Percentiles rank a stretch among this genome's conserved stretches.
Conservation (phyloP, 257 asterid genomes). For the Solanum virginianum region DNA sequence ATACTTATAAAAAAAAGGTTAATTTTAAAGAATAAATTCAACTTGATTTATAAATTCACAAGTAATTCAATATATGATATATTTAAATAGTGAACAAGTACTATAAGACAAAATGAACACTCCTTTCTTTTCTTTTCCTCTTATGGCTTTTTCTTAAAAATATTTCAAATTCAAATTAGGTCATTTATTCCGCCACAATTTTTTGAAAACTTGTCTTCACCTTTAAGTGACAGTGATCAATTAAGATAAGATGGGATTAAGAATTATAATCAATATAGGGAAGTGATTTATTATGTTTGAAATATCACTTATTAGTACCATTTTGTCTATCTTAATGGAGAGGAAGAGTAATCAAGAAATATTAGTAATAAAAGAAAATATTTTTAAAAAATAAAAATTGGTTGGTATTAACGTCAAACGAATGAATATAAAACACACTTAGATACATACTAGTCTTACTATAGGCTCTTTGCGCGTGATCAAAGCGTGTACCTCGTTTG, state of each 20-base stretch:
- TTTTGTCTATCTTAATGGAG: neutral
- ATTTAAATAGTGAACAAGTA: too few relatives aligned
- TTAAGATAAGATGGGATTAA: neutral
- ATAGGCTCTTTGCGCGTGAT: fast-evolving
- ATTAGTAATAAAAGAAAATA: neutral
- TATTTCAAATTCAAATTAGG: neutral
- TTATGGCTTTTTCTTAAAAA: neutral
- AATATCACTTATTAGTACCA: neutral
- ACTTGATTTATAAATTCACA: neutral
- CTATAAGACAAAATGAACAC: too few relatives aligned
- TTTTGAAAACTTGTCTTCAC: neutral
- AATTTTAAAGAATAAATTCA: too few relatives aligned
- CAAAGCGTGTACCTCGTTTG: too few relatives aligned
- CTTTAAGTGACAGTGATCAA: neutral
- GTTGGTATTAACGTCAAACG: neutral
- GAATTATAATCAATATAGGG: neutral
- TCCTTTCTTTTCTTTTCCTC: neutral
- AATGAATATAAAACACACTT: too few relatives aligned
- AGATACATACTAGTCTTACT: too few relatives aligned
- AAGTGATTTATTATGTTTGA: neutral
- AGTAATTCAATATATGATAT: too few relatives aligned
- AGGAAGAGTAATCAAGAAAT: neutral
- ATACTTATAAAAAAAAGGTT: too few relatives aligned
- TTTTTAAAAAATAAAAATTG: too few relatives aligned
- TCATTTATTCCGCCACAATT: neutral